These are phyloP conservation scores for Alternaria gaisen DNA, from an alignment of 2,329 filamentous ascomycete species.

Conservation along the genomic window DNA sequence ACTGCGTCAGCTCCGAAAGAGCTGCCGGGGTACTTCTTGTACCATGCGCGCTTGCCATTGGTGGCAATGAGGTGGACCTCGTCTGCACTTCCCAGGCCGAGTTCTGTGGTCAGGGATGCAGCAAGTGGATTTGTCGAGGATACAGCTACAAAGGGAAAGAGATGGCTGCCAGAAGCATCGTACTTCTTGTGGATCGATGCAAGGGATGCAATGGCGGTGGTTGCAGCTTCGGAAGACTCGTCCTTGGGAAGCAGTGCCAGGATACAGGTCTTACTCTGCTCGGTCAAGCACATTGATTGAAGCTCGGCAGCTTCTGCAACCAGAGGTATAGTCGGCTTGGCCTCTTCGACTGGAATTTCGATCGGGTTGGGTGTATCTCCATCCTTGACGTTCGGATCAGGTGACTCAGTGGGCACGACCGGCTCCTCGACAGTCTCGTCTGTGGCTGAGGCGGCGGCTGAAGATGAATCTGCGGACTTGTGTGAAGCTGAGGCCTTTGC, in stretches of 20 bases:
- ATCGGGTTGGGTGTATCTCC: conserved; percentile 59
- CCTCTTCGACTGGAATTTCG: conserved; percentile 61
- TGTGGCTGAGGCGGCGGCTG: conserved; percentile 59
- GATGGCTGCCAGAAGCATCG: conserved; percentile 67
- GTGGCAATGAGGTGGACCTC: conserved; percentile 79
- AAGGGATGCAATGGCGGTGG: conserved; percentile 61
- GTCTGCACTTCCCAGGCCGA: conserved; percentile 65
- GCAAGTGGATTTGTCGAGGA: conserved; percentile 69
- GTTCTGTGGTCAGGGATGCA: conserved; percentile 63
- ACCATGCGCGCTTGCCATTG: conserved; percentile 88
- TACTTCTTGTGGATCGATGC: conserved; percentile 81
- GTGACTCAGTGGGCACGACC: conserved; percentile 62
- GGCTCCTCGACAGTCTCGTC: conserved; percentile 60
- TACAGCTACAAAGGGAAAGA: conserved; percentile 86
- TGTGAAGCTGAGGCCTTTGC: conserved; percentile 62
- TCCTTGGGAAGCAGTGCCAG: conserved; percentile 63
- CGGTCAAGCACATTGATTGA: conserved; percentile 74
- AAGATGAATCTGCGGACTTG: conserved; percentile 59
- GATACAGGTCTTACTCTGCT: conserved; percentile 83
- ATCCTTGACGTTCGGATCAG: conserved; percentile 58
- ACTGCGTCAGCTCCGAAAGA: conserved; percentile 68
- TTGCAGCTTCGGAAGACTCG: conserved; percentile 59
- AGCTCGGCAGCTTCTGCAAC: conserved; percentile 72
- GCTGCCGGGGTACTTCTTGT: conserved; percentile 72
- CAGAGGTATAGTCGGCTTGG: conserved; percentile 70